A percentile compares a stretch with the other conserved stretches of the same genome.
Conservation (phyloP, 495 filamentous ascomycete genomes). For the Sporormia fimetaria region DNA sequence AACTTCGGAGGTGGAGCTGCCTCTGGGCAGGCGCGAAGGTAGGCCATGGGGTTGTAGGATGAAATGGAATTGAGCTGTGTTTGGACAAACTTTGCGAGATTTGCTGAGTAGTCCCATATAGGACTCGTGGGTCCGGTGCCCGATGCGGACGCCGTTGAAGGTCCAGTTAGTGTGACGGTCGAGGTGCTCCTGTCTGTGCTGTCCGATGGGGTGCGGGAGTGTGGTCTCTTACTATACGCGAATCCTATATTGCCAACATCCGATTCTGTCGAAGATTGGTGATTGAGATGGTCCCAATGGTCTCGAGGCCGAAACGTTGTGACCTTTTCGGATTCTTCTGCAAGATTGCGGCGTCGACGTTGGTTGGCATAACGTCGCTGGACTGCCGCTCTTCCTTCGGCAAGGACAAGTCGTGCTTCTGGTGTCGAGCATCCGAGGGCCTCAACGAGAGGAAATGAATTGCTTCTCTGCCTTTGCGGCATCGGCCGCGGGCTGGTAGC, state of each 20-base stretch:
- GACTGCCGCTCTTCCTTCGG: conserved; percentile 18
- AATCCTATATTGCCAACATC: neutral
- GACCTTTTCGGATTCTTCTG: neutral
- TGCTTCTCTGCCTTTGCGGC: conserved; percentile 13
- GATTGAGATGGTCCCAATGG: conserved; percentile 11
- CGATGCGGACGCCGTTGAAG: neutral
- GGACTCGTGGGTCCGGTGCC: conserved; percentile 1
- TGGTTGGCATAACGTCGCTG: conserved; percentile 8
- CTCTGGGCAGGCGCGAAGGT: conserved; percentile 6
- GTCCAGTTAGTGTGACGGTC: conserved; percentile 4
- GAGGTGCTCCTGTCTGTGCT: conserved; percentile 9
- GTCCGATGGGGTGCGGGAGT: conserved; percentile 7
- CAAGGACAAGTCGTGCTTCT: conserved; percentile 16
- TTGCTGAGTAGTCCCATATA: conserved; percentile 12
- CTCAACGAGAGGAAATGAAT: conserved; percentile 14
- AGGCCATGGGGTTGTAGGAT: conserved; percentile 4
- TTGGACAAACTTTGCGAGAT: conserved; percentile 19
- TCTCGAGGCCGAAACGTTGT: conserved; percentile 5
- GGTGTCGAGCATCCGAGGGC: conserved; percentile 17
- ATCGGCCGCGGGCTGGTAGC: conserved; percentile 3
- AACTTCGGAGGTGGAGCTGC: too few relatives aligned
- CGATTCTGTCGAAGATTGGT: neutral
- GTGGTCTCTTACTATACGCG: neutral
- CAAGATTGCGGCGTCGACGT: conserved; percentile 1
- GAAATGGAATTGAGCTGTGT: conserved; percentile 13